phyloP scores from a whole-genome alignment of 1,284 basidiomycete species.

The Exobasidium rhododendri region DNA sequence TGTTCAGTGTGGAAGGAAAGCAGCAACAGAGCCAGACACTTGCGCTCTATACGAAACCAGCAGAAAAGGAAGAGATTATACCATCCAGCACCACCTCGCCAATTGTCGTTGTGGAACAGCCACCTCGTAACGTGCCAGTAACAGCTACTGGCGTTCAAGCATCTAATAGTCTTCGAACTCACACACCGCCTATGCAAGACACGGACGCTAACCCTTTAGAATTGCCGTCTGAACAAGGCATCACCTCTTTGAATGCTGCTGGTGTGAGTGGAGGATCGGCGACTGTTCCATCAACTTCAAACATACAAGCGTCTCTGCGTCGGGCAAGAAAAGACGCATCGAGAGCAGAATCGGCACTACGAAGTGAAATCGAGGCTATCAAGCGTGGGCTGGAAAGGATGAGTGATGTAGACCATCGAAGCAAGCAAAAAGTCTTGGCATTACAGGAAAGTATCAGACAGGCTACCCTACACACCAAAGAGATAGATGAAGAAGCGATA shows the following conservation, averaged over 20 bases:
- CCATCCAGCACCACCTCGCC: neutral
- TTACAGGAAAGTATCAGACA: conserved; percentile 46
- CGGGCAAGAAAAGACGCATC: conserved; percentile 39
- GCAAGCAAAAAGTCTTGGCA: conserved; percentile 41
- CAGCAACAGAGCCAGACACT: neutral
- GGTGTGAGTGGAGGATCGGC: neutral
- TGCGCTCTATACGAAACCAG: neutral
- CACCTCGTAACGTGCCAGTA: neutral
- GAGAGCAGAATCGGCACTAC: conserved; percentile 32
- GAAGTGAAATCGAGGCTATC: conserved; percentile 43
- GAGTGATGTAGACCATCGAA: conserved; percentile 37
- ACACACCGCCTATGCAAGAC: conserved; percentile 14
- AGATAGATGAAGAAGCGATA: conserved; percentile 36
- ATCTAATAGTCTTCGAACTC: neutral
- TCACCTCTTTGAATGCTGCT: neutral
- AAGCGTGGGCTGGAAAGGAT: conserved; percentile 37
- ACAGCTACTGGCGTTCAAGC: neutral
- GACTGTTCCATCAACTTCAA: neutral
- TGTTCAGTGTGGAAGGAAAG: conserved; percentile 24
- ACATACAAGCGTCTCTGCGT: conserved; percentile 30
- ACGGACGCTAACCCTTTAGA: neutral
- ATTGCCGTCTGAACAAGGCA: neutral
- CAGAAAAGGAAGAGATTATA: neutral
- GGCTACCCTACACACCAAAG: conserved; percentile 31
- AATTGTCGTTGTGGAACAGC: neutral